Evolutionary conservation across 768 basidiomycete genomes (phyloP).

Genomic region (Sarcomyxa edulis): DNA sequence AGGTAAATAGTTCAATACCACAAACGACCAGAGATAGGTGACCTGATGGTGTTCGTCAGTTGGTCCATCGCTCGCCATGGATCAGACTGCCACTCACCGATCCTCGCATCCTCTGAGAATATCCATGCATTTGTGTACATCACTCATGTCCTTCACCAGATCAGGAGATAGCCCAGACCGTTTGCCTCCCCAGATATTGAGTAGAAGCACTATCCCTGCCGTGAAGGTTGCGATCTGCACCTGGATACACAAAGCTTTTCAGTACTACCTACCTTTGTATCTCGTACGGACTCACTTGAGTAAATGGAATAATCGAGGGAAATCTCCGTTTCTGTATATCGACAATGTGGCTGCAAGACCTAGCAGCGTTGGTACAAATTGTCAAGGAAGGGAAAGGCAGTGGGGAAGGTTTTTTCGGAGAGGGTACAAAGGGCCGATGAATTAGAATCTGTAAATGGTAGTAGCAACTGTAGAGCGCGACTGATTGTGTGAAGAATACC

Average conservation of each 20-base stretch:
- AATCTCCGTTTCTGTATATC: conserved; percentile 45
- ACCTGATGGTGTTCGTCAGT: too few species aligned
- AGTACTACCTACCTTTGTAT: conserved; percentile 1
- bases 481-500: conserved; percentile 56
- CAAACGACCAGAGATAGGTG: conserved; percentile 34
- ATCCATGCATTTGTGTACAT: conserved; percentile 57
- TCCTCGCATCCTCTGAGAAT: conserved; percentile 37
- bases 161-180: conserved; percentile 40
- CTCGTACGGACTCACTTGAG: conserved; percentile 25
- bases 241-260: conserved; percentile 7
- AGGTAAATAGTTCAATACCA: conserved; percentile 23
- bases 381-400: conserved; percentile 62
- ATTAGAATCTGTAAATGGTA: conserved; percentile 68
- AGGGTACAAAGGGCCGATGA: conserved; percentile 75
- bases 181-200: conserved; percentile 63
- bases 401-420: conserved; percentile 39
- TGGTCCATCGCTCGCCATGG: too few species aligned
- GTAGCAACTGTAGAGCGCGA: conserved; percentile 40
- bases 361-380: conserved; percentile 75
- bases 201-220: conserved; percentile 49
- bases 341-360: conserved; percentile 74
- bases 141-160: conserved; percentile 46
- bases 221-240: conserved; percentile 29
- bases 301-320: conserved; percentile 20
- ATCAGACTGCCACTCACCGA: conserved; percentile 24